Conservation (phyloP, 1,284 basidiomycete species). For the Ustilago vetiveriae region DNA sequence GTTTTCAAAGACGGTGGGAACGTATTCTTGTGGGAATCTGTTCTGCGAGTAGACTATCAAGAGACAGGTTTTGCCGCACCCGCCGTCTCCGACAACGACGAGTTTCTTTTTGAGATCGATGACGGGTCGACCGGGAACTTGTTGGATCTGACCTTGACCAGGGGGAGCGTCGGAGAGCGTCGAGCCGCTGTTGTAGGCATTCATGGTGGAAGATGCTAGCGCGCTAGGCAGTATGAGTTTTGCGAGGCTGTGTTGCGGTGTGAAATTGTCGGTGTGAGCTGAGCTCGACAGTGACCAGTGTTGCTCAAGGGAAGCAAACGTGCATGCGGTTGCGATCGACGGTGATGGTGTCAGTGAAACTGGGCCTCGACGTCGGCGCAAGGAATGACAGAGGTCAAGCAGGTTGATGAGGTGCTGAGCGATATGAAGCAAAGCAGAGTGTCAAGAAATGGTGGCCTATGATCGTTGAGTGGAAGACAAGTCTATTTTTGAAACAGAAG, state of each 20-base stretch:
- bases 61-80: slow-evolving; percentile 79
- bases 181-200: slow-evolving; percentile 42
- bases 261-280: background rate
- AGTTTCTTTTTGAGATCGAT: slow-evolving; percentile 64
- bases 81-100: slow-evolving; percentile 79
- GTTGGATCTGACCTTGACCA: slow-evolving; percentile 41
- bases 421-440: no score
- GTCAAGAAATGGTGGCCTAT: no score
- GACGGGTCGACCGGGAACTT: slow-evolving; percentile 46
- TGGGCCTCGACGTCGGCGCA: no score
- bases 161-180: slow-evolving; percentile 47
- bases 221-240: background rate
- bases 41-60: slow-evolving; percentile 88
- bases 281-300: no score
- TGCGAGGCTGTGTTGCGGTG: background rate
- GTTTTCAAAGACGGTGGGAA: slow-evolving; percentile 91
- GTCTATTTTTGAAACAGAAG: no score
- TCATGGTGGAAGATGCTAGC: slow-evolving; percentile 29
- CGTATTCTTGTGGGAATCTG: slow-evolving; percentile 95
- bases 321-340: no score
- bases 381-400: no score
- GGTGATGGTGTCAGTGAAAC: no score
- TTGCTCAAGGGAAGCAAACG: background rate
- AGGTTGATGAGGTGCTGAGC: no score
- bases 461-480: no score